Conservation (phyloP, 352 stramenopile genomes). For the Phytophthora cajani region DNA sequence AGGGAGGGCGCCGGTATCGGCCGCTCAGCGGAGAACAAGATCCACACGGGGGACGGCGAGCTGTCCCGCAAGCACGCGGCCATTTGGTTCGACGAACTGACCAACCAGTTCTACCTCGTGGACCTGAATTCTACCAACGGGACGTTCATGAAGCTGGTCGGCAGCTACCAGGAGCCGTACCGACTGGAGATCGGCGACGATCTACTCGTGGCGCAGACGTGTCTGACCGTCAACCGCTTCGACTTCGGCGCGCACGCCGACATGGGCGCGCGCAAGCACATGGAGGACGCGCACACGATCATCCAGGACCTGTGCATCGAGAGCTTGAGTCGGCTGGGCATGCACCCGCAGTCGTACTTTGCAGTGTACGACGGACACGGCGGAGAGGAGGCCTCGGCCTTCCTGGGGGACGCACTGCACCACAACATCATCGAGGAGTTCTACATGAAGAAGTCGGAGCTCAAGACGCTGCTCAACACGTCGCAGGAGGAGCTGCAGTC, state of each 20-base stretch:
- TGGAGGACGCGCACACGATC: slow-evolving; percentile 96
- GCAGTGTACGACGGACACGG: slow-evolving; percentile 98
- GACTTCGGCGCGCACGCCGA: slow-evolving; percentile 96
- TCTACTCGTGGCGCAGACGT: slow-evolving; percentile 96
- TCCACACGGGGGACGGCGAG: slow-evolving; percentile 95
- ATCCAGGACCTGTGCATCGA: slow-evolving; percentile 91
- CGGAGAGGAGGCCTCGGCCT: slow-evolving; percentile 93
- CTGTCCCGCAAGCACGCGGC: slow-evolving; percentile 94
- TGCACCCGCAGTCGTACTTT: slow-evolving; percentile 94
- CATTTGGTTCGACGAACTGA: slow-evolving; percentile 92
- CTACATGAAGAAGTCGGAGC: slow-evolving; percentile 55
- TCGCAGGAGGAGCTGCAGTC: slow-evolving; percentile 54
- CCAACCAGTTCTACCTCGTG: slow-evolving; percentile 80
- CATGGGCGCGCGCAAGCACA: slow-evolving; percentile 94
- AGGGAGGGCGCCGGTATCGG: slow-evolving; percentile 89
- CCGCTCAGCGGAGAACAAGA: slow-evolving; percentile 88
- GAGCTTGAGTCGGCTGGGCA: slow-evolving; percentile 50
- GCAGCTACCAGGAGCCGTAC: slow-evolving; percentile 93
- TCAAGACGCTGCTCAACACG: slow-evolving; percentile 37
- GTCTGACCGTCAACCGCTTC: slow-evolving; percentile 96
- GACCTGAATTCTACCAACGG: slow-evolving; percentile 92
- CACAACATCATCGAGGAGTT: slow-evolving; percentile 73
- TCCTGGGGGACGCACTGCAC: slow-evolving; percentile 81
- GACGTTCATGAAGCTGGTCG: slow-evolving; percentile 97
- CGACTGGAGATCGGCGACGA: slow-evolving; percentile 95